phyloP scores from a whole-genome alignment of 306 rosid genomes.

The Prunus dulcis region DNA sequence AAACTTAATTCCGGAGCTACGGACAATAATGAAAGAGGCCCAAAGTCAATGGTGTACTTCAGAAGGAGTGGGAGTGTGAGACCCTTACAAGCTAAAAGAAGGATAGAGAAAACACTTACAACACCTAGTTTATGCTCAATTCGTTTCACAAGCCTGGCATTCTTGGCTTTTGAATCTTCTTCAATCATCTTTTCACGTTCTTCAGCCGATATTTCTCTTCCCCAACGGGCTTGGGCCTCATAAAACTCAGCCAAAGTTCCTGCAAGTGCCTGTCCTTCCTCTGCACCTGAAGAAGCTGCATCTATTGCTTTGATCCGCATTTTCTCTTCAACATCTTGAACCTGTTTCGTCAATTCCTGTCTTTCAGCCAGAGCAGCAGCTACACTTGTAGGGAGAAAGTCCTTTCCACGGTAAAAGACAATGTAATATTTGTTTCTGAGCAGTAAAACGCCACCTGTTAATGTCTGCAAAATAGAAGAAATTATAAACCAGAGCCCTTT shows the following conservation, averaged over 20 bases:
- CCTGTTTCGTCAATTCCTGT: conserved; percentile 60
- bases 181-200: conserved; percentile 77
- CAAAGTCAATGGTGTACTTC: neutral
- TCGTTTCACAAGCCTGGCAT: conserved; percentile 54
- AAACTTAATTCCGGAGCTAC: neutral
- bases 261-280: conserved; percentile 59
- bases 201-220: conserved; percentile 66
- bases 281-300: conserved; percentile 36
- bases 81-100: neutral
- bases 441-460: conserved; percentile 90
- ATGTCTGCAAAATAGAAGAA: conserved; percentile 49
- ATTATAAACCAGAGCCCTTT: conserved; percentile 1
- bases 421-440: conserved; percentile 87
- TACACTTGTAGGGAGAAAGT: conserved; percentile 80
- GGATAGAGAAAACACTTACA: conserved; percentile 47
- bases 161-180: conserved; percentile 63
- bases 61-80: neutral
- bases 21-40: neutral
- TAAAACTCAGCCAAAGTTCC: conserved; percentile 83
- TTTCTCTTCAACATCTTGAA: conserved; percentile 81
- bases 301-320: conserved; percentile 41
- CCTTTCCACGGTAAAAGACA: conserved; percentile 90
- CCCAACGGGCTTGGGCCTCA: conserved; percentile 83
- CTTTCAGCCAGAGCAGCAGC: conserved; percentile 79
- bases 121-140: conserved; percentile 63